Percentiles rank a stretch among this genome's conserved stretches.
Conservation (phyloP, 768 basidiomycete genomes). For the Asterophora parasitica region DNA sequence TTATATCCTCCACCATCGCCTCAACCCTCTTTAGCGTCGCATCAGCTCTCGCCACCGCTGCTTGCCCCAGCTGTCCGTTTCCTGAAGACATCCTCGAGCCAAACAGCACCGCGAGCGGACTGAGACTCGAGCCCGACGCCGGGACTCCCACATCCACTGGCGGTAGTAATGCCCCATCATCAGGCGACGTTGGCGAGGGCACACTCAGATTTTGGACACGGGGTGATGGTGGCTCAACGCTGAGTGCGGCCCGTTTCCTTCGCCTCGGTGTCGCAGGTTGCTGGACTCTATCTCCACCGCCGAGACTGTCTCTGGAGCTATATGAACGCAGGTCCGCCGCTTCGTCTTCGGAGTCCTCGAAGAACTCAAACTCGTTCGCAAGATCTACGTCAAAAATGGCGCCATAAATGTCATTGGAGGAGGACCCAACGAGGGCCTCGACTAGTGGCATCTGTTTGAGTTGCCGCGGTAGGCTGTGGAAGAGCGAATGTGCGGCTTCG, state of each 20-base stretch:
- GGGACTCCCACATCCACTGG: slow-evolving; percentile 16
- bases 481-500: slow-evolving; percentile 50
- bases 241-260: slow-evolving; percentile 21
- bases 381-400: slow-evolving; percentile 75
- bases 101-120: slow-evolving; percentile 51
- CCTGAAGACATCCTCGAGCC: slow-evolving; percentile 16
- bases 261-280: slow-evolving; percentile 19
- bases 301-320: slow-evolving; percentile 33
- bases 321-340: slow-evolving; percentile 31
- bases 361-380: slow-evolving; percentile 41
- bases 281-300: slow-evolving; percentile 2
- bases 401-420: slow-evolving; percentile 63
- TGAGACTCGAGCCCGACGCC: slow-evolving; percentile 24
- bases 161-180: slow-evolving; percentile 13
- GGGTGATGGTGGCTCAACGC: slow-evolving; percentile 15
- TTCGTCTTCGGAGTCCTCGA: slow-evolving; percentile 47
- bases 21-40: slow-evolving; percentile 53
- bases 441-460: slow-evolving; percentile 72
- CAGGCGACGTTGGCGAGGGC: slow-evolving; percentile 5
- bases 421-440: slow-evolving; percentile 72
- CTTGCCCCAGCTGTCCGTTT: slow-evolving; percentile 12
- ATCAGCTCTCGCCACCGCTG: slow-evolving; percentile 31
- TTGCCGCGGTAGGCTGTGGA: slow-evolving; percentile 62
- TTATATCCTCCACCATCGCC: slow-evolving; percentile 56
- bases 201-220: slow-evolving; percentile 13